Evolutionary conservation across 129 eudicot species (phyloP).

Genomic region (Flaveria trinervia): DNA sequence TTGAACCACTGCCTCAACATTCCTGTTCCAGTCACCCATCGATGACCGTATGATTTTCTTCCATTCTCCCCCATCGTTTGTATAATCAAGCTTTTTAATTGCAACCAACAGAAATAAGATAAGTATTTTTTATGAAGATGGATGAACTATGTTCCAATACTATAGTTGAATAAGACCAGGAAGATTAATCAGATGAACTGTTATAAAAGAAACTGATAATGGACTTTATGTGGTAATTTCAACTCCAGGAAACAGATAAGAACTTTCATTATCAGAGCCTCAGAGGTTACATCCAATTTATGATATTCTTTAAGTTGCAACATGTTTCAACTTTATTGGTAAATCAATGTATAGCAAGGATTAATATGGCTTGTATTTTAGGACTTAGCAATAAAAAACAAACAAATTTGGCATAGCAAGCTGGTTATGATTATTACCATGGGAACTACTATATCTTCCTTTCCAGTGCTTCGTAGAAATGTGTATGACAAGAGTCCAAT

Average conservation of each 20-base stretch:
- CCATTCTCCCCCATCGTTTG: constrained; percentile 52
- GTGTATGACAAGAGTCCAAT: constrained; percentile 94
- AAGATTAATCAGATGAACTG: background rate
- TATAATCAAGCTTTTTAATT: constrained; percentile 69
- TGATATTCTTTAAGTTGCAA: background rate
- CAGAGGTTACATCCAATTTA: background rate
- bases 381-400: background rate
- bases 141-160: background rate
- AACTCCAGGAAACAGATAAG: background rate
- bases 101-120: constrained; percentile 17
- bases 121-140: constrained; percentile 11
- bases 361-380: background rate
- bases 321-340: background rate
- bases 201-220: background rate
- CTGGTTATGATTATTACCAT: constrained; percentile 56
- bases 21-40: constrained; percentile 64
- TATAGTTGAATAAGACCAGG: background rate
- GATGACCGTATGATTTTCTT: constrained; percentile 66
- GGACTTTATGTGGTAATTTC: background rate
- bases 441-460: constrained; percentile 98
- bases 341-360: background rate
- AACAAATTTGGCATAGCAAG: constrained; percentile 12
- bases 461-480: constrained; percentile 73
- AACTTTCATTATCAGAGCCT: background rate
- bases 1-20: constrained; percentile 63